Evolutionary conservation across 805 yeast genomes (phyloP), one percentile per base, ranked within the genome.

Genomic region (Sugiyamaella americana): DNA sequence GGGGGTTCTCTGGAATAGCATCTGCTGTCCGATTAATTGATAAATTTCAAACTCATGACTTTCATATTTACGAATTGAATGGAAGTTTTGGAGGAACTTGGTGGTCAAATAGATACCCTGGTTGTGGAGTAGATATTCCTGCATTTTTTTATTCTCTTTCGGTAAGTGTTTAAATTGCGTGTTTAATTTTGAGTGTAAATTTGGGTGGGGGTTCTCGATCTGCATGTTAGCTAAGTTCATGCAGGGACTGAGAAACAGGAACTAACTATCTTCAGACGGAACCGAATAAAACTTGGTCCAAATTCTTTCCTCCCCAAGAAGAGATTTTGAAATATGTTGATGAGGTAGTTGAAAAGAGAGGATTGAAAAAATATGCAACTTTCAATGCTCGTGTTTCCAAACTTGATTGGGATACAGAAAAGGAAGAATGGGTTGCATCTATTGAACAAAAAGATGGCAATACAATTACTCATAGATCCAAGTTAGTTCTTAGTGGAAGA

Each of bases 51-150:
- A 48, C 56, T 45, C 36, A 56, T 18, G 58, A 57, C 18, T 47
- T 51, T 39, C 41, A 42, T 17, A 51, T 60, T 36, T 59, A 60
- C 44, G 65, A 61, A 42, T 55, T 55, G 48, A 49, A 56, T 3
- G 64, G 51, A 19, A 36, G n/a, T n/a, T n/a, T 62, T 17, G 57
- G 63, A 2, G 63, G 63, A 1, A 58, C 59, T 5, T 59, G 63
- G 63, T 53, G 29, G 32, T 54, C 47, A 19, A 52, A 57, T 43
- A 44, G 35, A 19, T 57, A 58, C 37, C 62, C 62, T 8, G 63
- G 63, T 8, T 54, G 55, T 3, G 37, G 46, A 24, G 51, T 59
- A 19, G 59, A 55, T 37, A 45, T 59, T 13, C 58, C 65, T 4
- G 51, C 64, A 3, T 63, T 60, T 46, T 47, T 54, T 3, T 60